Conservation (phyloP, 179 eudicot species). For the Nepenthes alata region DNA sequence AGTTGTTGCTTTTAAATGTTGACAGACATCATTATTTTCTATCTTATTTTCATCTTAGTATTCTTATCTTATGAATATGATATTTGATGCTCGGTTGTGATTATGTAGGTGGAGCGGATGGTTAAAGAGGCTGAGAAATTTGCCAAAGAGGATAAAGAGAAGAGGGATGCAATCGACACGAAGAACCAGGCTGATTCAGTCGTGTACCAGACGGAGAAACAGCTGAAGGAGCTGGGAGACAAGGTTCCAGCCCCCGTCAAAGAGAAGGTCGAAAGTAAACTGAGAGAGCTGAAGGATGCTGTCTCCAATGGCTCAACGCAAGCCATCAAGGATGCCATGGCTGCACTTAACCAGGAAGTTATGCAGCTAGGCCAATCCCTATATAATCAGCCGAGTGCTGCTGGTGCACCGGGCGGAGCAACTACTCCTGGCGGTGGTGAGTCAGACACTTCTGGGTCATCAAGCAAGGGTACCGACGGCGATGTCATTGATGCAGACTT, state of each 20-base stretch:
- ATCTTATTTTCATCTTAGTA: no score
- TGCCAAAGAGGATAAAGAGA: constrained; percentile 91
- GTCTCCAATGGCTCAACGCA: constrained; percentile 64
- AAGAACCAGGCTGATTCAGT: constrained; percentile 95
- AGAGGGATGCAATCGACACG: constrained; percentile 88
- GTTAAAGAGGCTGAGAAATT: constrained; percentile 77
- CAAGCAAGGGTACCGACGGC: constrained; percentile 63
- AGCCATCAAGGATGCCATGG: constrained; percentile 79
- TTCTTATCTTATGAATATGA: neutral
- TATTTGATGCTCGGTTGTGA: neutral
- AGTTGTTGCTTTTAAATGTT: neutral
- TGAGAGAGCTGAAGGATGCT: constrained; percentile 72
- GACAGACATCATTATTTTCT: no score
- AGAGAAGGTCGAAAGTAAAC: constrained; percentile 86
- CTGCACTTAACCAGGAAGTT: constrained; percentile 88
- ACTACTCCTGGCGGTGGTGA: constrained; percentile 48
- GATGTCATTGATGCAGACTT: constrained; percentile 96
- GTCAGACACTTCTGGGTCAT: constrained; percentile 45
- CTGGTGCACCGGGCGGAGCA: constrained; percentile 48
- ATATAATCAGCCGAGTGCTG: constrained; percentile 77
- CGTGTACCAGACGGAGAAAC: constrained; percentile 94
- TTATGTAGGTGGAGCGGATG: constrained; percentile 70
- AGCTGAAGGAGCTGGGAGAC: constrained; percentile 87
- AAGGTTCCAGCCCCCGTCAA: constrained; percentile 80
- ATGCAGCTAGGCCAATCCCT: constrained; percentile 96